Evolutionary conservation across 805 yeast genomes (phyloP).

Genomic region (Scheffersomyces spartinae): DNA sequence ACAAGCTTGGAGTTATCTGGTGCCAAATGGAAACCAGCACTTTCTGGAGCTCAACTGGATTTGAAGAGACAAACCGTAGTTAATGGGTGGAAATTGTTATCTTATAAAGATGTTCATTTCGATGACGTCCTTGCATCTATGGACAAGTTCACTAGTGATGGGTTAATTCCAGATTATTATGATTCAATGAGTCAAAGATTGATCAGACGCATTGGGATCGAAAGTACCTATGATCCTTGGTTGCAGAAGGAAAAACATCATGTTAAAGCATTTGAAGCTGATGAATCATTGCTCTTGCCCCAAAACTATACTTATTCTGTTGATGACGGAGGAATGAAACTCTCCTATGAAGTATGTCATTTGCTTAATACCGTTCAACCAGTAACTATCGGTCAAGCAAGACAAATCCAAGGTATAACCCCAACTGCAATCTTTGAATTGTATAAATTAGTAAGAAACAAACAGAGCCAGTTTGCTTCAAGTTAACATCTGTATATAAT

Average conservation of each 20-base stretch:
- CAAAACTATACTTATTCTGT: slow-evolving; percentile 46
- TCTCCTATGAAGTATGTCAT: slow-evolving; percentile 68
- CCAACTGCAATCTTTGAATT: slow-evolving; percentile 85
- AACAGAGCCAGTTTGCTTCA: slow-evolving; percentile 11
- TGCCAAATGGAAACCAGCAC: slow-evolving; percentile 45
- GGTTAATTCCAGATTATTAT: slow-evolving; percentile 14
- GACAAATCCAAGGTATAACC: slow-evolving; percentile 89
- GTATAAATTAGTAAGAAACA: slow-evolving; percentile 38
- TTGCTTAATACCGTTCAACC: slow-evolving; percentile 71
- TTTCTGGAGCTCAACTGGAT: slow-evolving; percentile 39
- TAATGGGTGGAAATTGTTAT: slow-evolving; percentile 60
- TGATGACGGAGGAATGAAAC: slow-evolving; percentile 34
- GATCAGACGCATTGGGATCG: slow-evolving; percentile 54
- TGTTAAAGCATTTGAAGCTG: slow-evolving; percentile 70
- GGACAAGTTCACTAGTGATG: slow-evolving; percentile 8
- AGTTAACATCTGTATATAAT: not conserved
- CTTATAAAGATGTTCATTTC: slow-evolving; percentile 35
- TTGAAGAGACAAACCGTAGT: slow-evolving; percentile 26
- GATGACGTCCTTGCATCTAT: slow-evolving; percentile 21
- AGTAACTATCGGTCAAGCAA: slow-evolving; percentile 86
- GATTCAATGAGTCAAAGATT: slow-evolving; percentile 26
- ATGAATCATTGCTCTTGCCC: slow-evolving; percentile 71
- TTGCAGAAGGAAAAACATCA: slow-evolving; percentile 60
- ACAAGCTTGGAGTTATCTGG: slow-evolving; percentile 37
- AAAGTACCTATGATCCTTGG: slow-evolving; percentile 77